Base-by-base conservation (phyloP, 306 rosid species). In the Pterocarpus macrocarpus region DNA sequence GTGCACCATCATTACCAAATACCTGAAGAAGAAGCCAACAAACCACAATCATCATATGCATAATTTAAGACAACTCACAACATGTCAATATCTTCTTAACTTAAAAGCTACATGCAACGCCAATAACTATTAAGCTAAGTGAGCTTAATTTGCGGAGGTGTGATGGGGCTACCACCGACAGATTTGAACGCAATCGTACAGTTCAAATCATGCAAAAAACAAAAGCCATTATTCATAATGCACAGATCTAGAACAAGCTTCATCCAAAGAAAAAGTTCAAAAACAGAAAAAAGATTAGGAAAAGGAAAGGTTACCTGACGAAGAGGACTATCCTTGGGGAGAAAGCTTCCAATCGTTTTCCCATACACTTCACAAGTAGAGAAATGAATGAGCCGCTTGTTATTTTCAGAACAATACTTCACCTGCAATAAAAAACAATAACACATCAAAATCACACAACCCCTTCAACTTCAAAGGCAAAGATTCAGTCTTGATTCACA, bases 281-380 rank as follows among this genome's bases (percentile, higher is more conserved):
- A 43, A 4, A 15, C 2, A 13, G 14, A 64, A 14, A 4, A 15
- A 13, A 64, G 53, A 12, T 39, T 8, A 52, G 44, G 87, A 80
- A 84, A 88, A 74, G 2, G 84, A 84, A 53, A 63, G 82, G 22
- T 11, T 32, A 95, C 99, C 92, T 95, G 88, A 75, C 98, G 99
- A 86, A 93, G 99, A 80, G 97, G 92, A 73, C 97, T 95, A 82
- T 95, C 98, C 77, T 95, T 91, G 2, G 99, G 98, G 45, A 95
- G 99, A 87, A 88, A 95, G 83, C 94, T 87, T 64, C 99, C 99
- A 82, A 95, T 93, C 62, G 99, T 95, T 89, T 95, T 95, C 52
- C 99, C 98, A 56, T 95, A 95, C 84, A 95, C 98, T 92, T 95
- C 99, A 86, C 99, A 95, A 79, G 99, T 95, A 36, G 99, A 95